Percentiles rank a stretch among this genome's conserved stretches.
These are phyloP conservation scores for Pythium chondricola DNA, from an alignment of 352 stramenopile genomes.

Conservation along the genomic window DNA sequence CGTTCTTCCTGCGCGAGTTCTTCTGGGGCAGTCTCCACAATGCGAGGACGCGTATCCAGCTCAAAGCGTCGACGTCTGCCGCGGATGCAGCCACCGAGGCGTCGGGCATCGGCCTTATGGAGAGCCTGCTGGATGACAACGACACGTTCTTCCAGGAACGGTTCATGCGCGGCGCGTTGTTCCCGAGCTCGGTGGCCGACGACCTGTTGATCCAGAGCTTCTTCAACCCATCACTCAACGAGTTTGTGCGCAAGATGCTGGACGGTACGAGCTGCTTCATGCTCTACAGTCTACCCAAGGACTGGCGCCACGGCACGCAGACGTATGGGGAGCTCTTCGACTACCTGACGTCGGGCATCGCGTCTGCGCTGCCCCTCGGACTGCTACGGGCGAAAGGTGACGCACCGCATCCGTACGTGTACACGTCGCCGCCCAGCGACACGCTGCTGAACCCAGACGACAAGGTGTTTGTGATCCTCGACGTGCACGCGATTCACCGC, in stretches of 20 bases:
- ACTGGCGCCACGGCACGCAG: constrained; percentile 35
- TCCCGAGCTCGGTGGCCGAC: constrained; percentile 74
- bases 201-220: constrained; percentile 84
- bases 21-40: constrained; percentile 61
- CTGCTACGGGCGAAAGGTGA: constrained; percentile 47
- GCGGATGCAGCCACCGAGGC: constrained; percentile 4
- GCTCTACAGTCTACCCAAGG: constrained; percentile 64
- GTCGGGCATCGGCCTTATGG: too few relatives aligned
- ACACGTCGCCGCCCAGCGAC: constrained; percentile 61
- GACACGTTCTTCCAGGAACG: constrained; percentile 83
- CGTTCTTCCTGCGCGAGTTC: constrained; percentile 32
- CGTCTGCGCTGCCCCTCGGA: constrained; percentile 71
- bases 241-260: constrained; percentile 77
- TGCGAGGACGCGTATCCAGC: constrained; percentile 34
- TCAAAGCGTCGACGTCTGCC: constrained; percentile 18
- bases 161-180: constrained; percentile 78
- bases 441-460: constrained; percentile 61
- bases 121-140: constrained; percentile 44
- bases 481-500: constrained; percentile 62
- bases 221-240: constrained; percentile 83
- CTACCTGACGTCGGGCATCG: constrained; percentile 64
- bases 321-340: constrained; percentile 73
- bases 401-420: constrained; percentile 73
- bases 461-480: constrained; percentile 81
- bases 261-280: constrained; percentile 84